Percentiles rank a stretch among this genome's conserved stretches.
phyloP scores from a whole-genome alignment of 1,284 basidiomycete species.

The Trametes sp. region DNA sequence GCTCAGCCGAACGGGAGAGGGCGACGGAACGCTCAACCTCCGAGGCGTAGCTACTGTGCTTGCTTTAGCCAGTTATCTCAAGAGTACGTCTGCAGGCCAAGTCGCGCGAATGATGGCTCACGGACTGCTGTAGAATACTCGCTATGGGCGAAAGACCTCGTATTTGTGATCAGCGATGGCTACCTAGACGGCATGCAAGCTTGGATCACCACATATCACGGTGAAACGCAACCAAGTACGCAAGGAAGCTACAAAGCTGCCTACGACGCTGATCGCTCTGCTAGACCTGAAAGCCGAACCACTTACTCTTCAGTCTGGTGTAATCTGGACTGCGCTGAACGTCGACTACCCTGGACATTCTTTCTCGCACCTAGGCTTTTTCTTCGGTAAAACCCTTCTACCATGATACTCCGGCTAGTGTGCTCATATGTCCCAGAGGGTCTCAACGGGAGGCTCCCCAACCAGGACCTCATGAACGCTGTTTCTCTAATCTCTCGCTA shows the following conservation, averaged over 20 bases:
- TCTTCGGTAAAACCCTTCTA: constrained; percentile 72
- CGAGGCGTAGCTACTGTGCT: constrained; percentile 88
- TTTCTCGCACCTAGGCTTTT: constrained; percentile 92
- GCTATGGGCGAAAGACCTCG: constrained; percentile 93
- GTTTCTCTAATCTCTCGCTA: constrained; percentile 77
- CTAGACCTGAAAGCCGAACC: constrained; percentile 73
- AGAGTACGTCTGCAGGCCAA: constrained; percentile 56
- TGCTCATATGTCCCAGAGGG: constrained; percentile 72
- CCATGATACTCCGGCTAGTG: background rate
- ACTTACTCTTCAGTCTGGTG: constrained; percentile 72
- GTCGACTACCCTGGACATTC: constrained; percentile 98
- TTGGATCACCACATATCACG: constrained; percentile 89
- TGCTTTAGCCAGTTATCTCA: constrained; percentile 83
- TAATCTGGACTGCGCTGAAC: constrained; percentile 95
- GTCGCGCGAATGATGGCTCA: background rate
- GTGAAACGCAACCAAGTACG: constrained; percentile 68
- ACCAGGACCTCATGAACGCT: constrained; percentile 94
- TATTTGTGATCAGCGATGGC: constrained; percentile 91
- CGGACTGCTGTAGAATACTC: constrained; percentile 69
- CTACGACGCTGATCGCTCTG: background rate
- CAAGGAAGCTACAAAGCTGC: constrained; percentile 24
- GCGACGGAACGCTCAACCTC: constrained; percentile 73
- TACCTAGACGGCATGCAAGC: constrained; percentile 93
- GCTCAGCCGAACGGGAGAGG: constrained; percentile 71
- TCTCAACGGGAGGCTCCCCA: constrained; percentile 92